Conservation (phyloP, 495 filamentous ascomycete genomes). For the Penicillium flavigenum region DNA sequence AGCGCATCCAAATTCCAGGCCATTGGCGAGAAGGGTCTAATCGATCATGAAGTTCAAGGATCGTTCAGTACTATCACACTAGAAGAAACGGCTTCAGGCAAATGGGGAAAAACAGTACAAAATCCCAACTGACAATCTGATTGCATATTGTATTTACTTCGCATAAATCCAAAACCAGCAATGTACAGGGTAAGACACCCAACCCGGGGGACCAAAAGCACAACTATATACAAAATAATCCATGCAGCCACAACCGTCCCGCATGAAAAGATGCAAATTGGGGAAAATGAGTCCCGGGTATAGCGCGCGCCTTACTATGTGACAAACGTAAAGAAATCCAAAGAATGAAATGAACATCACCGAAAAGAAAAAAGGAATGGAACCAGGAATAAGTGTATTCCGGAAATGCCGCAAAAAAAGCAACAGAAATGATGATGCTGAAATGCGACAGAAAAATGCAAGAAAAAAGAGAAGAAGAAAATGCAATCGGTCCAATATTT, state of each 20-base stretch:
- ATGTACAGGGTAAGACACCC: slow-evolving; percentile 16
- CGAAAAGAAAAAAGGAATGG: slow-evolving; percentile 5
- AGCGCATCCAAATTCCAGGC: too few relatives aligned
- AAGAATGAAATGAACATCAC: slow-evolving; percentile 3
- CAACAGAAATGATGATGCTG: slow-evolving; percentile 7
- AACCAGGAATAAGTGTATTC: slow-evolving; percentile 13
- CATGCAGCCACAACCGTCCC: slow-evolving; percentile 4
- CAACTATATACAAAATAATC: slow-evolving; percentile 18
- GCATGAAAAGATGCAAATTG: slow-evolving; percentile 16
- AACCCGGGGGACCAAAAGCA: slow-evolving; percentile 21
- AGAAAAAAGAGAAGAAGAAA: not conserved
- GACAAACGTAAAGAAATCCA: slow-evolving; percentile 10
- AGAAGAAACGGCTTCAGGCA: too few relatives aligned
- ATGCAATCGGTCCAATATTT: not conserved
- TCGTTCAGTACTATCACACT: too few relatives aligned
- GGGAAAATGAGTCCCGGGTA: slow-evolving; percentile 34
- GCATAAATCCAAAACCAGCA: slow-evolving; percentile 3
- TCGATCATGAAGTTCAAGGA: too few relatives aligned
- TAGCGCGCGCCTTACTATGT: slow-evolving; percentile 42
- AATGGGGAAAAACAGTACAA: not conserved
- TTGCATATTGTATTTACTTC: slow-evolving; percentile 20
- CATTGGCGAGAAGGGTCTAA: too few relatives aligned
- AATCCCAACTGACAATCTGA: slow-evolving; percentile 13
- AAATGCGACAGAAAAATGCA: slow-evolving; percentile 2
- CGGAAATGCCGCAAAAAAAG: slow-evolving; percentile 5